Evolutionary conservation across 371 early-diverging fungal species (phyloP), one percentile per base, ranked within the genome.

Genomic region (Mucor circinelloides): DNA sequence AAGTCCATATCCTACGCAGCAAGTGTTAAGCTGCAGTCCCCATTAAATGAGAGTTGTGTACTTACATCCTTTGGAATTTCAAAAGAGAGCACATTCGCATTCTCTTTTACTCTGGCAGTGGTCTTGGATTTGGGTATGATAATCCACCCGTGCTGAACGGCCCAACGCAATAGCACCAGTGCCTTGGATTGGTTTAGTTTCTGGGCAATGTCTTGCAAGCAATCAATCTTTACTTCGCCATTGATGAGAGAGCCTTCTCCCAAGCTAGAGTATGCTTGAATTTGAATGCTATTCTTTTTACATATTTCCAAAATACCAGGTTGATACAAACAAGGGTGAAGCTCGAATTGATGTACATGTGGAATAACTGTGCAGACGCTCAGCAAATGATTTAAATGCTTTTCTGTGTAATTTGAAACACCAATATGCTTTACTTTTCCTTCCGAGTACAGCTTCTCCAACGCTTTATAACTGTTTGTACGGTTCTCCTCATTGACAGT

Each of bases 221-320:
- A 68, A 13, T 56, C 58, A 3, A 73, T 8, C 3, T 34, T 17
- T 13, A 69, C 34, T 10, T 68, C 58, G 7, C 82, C 85, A 8
- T 81, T 74, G 13, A 93, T 67, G 0, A 94, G 73, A 3, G 72
- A 70, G 0, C 94, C 93, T 77, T 95, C 95, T 0, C 99, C 99
- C 4, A 98, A 82, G 66, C 93, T 91, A 3, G 95, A 94, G 73
- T 98, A 99, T 0, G 95, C 97, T 64, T 95, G 91, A 6, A 95
- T 82, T 19, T 81, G 81, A 9, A 84, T 84, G 0, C 64, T 60
- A 48, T 84, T 57, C 34, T 77, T 15, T 8, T 62, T 30, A 23
- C 85, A 85, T 1, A 79, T 34, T 1, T 64, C 60, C 1, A 84
- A 28, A 0, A 85, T 17, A 6, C 77, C 77, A 15, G 64, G 55